These are phyloP conservation scores for Xylariaceae sp. DNA, from an alignment of 2,329 filamentous ascomycete genomes.

Conservation along the genomic window DNA sequence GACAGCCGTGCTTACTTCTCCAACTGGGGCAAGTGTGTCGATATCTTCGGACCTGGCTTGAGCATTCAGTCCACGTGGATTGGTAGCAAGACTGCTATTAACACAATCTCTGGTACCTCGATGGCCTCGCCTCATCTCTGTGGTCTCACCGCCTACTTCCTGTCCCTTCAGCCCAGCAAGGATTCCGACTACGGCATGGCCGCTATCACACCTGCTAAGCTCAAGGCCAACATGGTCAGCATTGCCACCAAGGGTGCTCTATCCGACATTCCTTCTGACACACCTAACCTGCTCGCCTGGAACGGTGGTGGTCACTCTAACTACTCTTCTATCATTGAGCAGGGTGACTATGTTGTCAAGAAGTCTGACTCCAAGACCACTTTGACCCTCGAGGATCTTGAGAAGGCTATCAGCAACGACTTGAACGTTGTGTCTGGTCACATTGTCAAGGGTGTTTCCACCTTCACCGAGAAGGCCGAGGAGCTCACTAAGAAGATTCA, in stretches of 20 bases:
- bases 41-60: slow-evolving; percentile 96
- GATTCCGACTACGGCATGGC: slow-evolving; percentile 91
- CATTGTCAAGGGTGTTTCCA: slow-evolving; percentile 51
- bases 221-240: slow-evolving; percentile 83
- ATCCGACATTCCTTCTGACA: slow-evolving; percentile 76
- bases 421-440: slow-evolving; percentile 58
- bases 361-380: slow-evolving; percentile 38
- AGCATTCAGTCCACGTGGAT: slow-evolving; percentile 99
- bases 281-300: slow-evolving; percentile 95
- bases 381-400: slow-evolving; percentile 53
- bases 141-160: slow-evolving; percentile 95
- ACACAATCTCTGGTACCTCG: slow-evolving; percentile 98
- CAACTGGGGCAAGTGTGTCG: slow-evolving; percentile 99
- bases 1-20: slow-evolving; percentile 99
- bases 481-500: slow-evolving; percentile 62
- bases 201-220: slow-evolving; percentile 84
- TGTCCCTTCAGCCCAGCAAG: slow-evolving; percentile 86
- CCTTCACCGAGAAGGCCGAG: slow-evolving; percentile 53
- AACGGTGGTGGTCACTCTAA: slow-evolving; percentile 95
- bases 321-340: slow-evolving; percentile 76
- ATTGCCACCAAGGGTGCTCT: slow-evolving; percentile 78
- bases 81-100: slow-evolving; percentile 89
- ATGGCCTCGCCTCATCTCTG: slow-evolving; percentile 98
- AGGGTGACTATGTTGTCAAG: slow-evolving; percentile 64
- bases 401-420: slow-evolving; percentile 57